These are phyloP conservation scores for Rhodofomes roseus DNA, from an alignment of 1,284 basidiomycete genomes.

Conservation along the genomic window DNA sequence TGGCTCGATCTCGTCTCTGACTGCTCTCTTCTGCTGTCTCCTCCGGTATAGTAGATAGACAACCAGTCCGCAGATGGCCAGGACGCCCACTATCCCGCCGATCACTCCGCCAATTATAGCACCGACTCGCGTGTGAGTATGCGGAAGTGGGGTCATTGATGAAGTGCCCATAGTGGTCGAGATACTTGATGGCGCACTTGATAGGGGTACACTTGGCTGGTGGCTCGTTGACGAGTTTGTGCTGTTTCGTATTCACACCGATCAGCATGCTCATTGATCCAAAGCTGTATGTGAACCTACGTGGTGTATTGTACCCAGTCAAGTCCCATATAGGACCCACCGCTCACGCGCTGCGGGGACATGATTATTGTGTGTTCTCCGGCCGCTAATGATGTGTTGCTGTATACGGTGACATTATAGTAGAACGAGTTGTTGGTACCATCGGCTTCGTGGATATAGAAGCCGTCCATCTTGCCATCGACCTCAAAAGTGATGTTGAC, in stretches of 20 bases:
- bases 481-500: conserved; percentile 26
- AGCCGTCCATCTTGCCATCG: conserved; percentile 13
- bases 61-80: background rate
- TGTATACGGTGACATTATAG: conserved; percentile 26
- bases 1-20: background rate
- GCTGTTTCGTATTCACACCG: background rate
- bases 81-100: background rate
- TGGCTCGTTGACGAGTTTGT: no score
- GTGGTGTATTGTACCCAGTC: conserved; percentile 1
- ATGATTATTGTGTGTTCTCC: conserved; percentile 25
- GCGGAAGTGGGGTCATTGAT: no score
- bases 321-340: background rate
- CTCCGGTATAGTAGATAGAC: background rate
- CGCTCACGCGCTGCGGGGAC: background rate
- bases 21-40: no score
- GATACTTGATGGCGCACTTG: background rate
- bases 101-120: background rate
- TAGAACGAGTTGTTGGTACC: conserved; percentile 10
- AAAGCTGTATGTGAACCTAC: background rate
- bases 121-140: background rate
- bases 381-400: conserved; percentile 15
- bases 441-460: conserved; percentile 19
- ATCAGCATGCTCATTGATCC: background rate
- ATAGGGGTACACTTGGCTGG: no score
- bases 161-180: background rate